phyloP scores from a whole-genome alignment of 1,139 yeast species.

The Wickerhamomyces sp. region DNA sequence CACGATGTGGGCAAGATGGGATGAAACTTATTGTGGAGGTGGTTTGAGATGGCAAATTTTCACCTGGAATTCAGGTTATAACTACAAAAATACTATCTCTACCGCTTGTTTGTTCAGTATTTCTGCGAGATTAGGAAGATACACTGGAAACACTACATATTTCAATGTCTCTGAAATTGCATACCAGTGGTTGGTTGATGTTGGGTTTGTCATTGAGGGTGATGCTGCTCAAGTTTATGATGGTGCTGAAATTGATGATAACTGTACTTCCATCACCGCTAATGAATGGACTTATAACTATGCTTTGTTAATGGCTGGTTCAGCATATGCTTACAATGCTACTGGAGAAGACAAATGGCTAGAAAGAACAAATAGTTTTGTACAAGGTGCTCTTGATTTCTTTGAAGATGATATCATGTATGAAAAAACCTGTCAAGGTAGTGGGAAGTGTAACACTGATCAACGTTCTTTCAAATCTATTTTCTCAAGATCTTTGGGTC shows the following conservation, averaged over 20 bases:
- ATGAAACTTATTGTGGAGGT: constrained; percentile 65
- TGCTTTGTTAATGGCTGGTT: constrained; percentile 72
- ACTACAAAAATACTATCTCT: constrained; percentile 84
- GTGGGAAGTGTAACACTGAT: constrained; percentile 68
- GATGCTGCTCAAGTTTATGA: constrained; percentile 47
- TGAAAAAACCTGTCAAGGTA: constrained; percentile 76
- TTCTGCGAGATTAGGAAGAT: constrained; percentile 83
- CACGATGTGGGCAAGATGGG: constrained; percentile 91
- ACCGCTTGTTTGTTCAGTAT: constrained; percentile 86
- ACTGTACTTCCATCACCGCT: constrained; percentile 55
- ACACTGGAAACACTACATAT: constrained; percentile 67
- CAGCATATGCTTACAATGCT: constrained; percentile 73
- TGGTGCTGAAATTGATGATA: constrained; percentile 61
- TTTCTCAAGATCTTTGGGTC: constrained; percentile 67
- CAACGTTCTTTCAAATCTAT: constrained; percentile 88
- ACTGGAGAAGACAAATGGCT: constrained; percentile 68
- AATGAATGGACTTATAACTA: constrained; percentile 85
- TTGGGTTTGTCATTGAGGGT: constrained; percentile 49
- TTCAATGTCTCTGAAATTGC: constrained; percentile 74
- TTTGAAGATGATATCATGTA: constrained; percentile 52
- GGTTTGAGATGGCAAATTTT: constrained; percentile 97
- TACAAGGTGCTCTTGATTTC: constrained; percentile 53
- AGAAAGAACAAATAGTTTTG: constrained; percentile 44
- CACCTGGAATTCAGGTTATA: constrained; percentile 90
- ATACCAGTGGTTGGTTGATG: constrained; percentile 75